Percentiles rank a stretch among this genome's conserved stretches.
Conservation (phyloP, 2,329 filamentous ascomycete species). For the Fusarium sp. region DNA sequence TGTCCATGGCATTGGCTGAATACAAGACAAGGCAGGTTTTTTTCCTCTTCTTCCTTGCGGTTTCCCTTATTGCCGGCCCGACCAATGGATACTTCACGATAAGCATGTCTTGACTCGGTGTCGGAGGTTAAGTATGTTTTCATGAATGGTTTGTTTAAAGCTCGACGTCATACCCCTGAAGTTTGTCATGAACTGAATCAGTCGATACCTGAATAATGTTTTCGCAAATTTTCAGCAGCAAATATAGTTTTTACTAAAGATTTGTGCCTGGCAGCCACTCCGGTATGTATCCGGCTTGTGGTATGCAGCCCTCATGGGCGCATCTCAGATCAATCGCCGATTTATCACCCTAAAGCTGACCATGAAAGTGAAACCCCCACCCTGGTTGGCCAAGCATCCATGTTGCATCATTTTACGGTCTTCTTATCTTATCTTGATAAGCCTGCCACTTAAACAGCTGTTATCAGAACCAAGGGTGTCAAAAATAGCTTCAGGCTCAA, state of each 20-base stretch:
- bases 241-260: background rate
- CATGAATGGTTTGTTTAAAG: background rate
- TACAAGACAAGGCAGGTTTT: conserved; percentile 28
- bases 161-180: conserved; percentile 23
- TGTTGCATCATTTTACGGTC: background rate
- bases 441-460: background rate
- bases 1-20: conserved; percentile 41
- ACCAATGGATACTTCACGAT: conserved; percentile 32
- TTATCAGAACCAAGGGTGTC: background rate
- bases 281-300: background rate
- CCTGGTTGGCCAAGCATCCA: conserved; percentile 1
- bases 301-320: conserved; percentile 21
- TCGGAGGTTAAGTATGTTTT: conserved; percentile 20
- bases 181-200: background rate
- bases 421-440: conserved; percentile 20
- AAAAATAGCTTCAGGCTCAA: background rate
- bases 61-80: conserved; percentile 23
- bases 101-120: conserved; percentile 30
- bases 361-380: background rate
- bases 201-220: background rate
- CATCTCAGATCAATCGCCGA: conserved; percentile 45
- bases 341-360: conserved; percentile 13
- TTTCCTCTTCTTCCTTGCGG: conserved; percentile 8
- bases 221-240: background rate
- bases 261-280: conserved; percentile 2